A percentile compares a stretch with the other conserved stretches of the same genome.
Evolutionary conservation across 257 asterid genomes (phyloP).

Genomic region (Solanum virginianum): DNA sequence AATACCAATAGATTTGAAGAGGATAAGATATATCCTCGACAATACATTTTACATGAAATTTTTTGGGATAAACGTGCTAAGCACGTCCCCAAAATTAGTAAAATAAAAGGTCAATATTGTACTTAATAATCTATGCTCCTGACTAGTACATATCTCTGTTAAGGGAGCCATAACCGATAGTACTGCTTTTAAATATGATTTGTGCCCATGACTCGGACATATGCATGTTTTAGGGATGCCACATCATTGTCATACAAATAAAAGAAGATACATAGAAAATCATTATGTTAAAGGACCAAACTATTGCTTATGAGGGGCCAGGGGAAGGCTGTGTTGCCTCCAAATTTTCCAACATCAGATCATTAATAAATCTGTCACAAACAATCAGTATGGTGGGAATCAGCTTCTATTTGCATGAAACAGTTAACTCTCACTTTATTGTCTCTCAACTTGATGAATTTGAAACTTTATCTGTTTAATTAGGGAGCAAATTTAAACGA

Average conservation of each 20-base stretch:
- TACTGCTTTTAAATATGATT: background rate
- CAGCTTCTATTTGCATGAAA: background rate
- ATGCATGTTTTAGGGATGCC: background rate
- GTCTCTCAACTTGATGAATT: background rate
- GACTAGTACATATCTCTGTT: background rate
- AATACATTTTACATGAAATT: no score
- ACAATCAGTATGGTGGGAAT: background rate
- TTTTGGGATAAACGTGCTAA: no score
- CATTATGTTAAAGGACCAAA: background rate
- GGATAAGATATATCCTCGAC: no score
- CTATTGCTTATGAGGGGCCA: background rate
- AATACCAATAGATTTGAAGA: no score
- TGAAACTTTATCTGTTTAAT: background rate
- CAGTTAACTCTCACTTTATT: background rate
- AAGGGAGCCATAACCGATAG: background rate
- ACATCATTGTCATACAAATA: background rate
- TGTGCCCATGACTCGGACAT: background rate
- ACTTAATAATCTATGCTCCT: background rate
- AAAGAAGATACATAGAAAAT: background rate
- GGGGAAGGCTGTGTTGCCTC: background rate
- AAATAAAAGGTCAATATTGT: background rate
- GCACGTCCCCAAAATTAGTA: background rate
- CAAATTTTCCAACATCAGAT: background rate
- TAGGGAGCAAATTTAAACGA: background rate
- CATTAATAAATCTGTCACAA: background rate